These are phyloP conservation scores for Cutaneotrichosporon sp. DNA, from an alignment of 1,284 basidiomycete species.

Conservation along the genomic window DNA sequence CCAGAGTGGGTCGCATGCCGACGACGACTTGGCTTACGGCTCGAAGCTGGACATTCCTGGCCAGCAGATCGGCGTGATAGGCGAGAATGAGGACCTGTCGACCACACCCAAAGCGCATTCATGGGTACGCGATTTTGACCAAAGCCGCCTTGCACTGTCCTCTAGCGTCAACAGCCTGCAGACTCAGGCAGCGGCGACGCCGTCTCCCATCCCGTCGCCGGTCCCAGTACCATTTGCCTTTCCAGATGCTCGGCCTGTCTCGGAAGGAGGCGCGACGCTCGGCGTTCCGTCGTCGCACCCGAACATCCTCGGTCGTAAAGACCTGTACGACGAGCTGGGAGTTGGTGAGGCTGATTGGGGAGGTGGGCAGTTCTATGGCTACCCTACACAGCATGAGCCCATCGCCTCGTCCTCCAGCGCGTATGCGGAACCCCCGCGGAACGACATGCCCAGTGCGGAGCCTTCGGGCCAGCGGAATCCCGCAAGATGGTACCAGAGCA, in stretches of 20 bases:
- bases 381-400: background rate
- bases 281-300: background rate
- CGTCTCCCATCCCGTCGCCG: background rate
- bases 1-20: background rate
- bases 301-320: background rate
- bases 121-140: background rate
- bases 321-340: constrained; percentile 7
- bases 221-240: background rate
- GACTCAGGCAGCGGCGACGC: background rate
- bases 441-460: background rate
- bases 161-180: background rate
- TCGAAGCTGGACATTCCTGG: background rate
- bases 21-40: background rate
- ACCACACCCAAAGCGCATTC: background rate
- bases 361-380: too few species aligned
- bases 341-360: background rate
- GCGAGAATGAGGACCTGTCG: background rate
- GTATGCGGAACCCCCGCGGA: background rate
- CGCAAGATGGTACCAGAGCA: constrained; percentile 49
- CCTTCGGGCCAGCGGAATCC: constrained; percentile 36
- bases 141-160: background rate
- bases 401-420: constrained; percentile 7
- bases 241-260: background rate
- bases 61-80: background rate
- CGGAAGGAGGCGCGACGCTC: background rate